Conservation (phyloP, 202 grass and related monocot genomes). For the Setaria italica region DNA sequence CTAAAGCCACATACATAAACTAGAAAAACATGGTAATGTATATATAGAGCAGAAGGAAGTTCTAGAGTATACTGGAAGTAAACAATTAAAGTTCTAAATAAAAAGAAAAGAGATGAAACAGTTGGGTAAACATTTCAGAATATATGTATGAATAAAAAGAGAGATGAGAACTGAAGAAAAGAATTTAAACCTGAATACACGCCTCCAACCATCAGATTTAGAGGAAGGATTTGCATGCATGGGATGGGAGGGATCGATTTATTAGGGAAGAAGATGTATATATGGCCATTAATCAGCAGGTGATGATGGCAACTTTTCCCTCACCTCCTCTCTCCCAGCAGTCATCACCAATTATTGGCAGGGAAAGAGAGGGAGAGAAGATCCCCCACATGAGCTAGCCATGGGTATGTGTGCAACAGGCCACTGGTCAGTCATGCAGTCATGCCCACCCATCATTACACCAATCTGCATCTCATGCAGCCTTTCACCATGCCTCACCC, state of each 20-base stretch:
- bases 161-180: not conserved
- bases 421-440: constrained; percentile 50
- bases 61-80: not conserved
- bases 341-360: constrained; percentile 54
- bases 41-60: too few species aligned
- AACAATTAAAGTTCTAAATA: not conserved
- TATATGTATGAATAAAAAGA: not conserved
- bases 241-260: not conserved
- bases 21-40: not conserved
- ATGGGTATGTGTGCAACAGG: constrained; percentile 45
- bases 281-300: constrained; percentile 16
- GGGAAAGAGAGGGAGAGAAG: constrained; percentile 31
- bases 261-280: constrained; percentile 7
- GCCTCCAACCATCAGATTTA: not conserved
- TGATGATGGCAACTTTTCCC: constrained; percentile 51
- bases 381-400: constrained; percentile 10
- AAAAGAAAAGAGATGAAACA: not conserved
- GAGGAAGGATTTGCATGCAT: constrained; percentile 29
- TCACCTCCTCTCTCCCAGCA: not conserved
- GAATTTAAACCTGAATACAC: not conserved
- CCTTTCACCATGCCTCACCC: constrained; percentile 25
- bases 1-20: not conserved
- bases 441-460: constrained; percentile 55
- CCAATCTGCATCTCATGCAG: constrained; percentile 75
- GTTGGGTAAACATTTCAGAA: not conserved